phyloP scores from a whole-genome alignment of 768 basidiomycete species.

The Hypsizygus marmoreus region DNA sequence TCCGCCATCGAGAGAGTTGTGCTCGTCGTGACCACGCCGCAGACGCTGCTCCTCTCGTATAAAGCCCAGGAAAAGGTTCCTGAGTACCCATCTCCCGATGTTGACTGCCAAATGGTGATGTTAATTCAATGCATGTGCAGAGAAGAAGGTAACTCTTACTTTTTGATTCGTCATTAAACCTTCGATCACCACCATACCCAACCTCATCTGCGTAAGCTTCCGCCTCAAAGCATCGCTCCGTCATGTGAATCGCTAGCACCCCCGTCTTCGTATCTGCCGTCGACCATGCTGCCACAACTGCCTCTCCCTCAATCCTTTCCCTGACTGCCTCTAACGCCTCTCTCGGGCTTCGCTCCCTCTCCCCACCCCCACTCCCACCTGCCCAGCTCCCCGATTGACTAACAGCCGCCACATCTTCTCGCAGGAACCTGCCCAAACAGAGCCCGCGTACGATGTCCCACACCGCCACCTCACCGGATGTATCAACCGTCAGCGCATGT shows the following conservation, averaged over 20 bases:
- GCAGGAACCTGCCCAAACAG: constrained; percentile 72
- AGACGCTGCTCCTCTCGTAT: constrained; percentile 66
- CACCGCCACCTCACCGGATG: constrained; percentile 81
- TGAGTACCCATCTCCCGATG: constrained; percentile 87
- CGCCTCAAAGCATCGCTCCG: constrained; percentile 88
- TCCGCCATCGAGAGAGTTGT: too few relatives aligned
- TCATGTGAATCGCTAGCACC: constrained; percentile 83
- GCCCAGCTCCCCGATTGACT: constrained; percentile 49
- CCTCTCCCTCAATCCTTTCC: constrained; percentile 94
- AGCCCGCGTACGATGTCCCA: constrained; percentile 87
- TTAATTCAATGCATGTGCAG: neutral
- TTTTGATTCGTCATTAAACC: constrained; percentile 77
- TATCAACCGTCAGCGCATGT: constrained; percentile 90
- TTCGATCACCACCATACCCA: constrained; percentile 61
- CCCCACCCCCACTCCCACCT: constrained; percentile 37
- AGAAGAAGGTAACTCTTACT: constrained; percentile 47
- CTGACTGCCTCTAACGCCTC: constrained; percentile 87
- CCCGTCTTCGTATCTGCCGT: constrained; percentile 89
- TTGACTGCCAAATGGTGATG: constrained; percentile 60
- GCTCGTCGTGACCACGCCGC: constrained; percentile 34
- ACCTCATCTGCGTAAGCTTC: constrained; percentile 95
- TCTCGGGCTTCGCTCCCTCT: constrained; percentile 63
- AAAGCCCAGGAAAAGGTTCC: constrained; percentile 83
- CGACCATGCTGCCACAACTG: constrained; percentile 83
- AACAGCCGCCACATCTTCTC: constrained; percentile 65